These are phyloP conservation scores for Aegilops umbellulata DNA, from an alignment of 176 grass and related monocot species.

Conservation along the genomic window DNA sequence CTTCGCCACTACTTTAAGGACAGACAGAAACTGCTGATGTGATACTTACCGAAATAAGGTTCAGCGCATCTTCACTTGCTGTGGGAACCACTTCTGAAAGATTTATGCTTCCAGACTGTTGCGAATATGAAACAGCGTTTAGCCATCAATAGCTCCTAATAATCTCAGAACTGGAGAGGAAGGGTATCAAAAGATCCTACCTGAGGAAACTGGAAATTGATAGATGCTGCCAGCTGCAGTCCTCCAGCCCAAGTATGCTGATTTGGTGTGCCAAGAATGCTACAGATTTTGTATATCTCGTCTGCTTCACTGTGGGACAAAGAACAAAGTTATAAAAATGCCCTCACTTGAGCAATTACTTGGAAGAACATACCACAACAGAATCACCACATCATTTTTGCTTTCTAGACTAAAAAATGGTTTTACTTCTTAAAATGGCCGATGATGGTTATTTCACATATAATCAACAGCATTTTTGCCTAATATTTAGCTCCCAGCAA, in stretches of 20 bases:
- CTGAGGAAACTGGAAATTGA: constrained; percentile 84
- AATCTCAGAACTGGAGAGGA: background rate
- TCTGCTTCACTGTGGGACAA: constrained; percentile 70
- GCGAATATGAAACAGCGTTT: constrained; percentile 4
- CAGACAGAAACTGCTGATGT: background rate
- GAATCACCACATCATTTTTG: background rate
- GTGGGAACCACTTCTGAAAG: constrained; percentile 70
- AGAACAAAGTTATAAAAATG: constrained; percentile 15
- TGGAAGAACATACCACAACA: background rate
- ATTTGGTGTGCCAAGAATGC: constrained; percentile 85
- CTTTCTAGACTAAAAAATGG: background rate
- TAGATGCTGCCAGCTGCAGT: constrained; percentile 70
- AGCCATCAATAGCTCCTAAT: constrained; percentile 16
- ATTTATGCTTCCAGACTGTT: constrained; percentile 56
- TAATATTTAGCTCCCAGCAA: background rate
- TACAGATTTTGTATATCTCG: constrained; percentile 95
- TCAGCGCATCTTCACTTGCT: constrained; percentile 75
- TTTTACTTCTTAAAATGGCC: background rate
- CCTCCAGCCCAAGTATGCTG: constrained; percentile 78
- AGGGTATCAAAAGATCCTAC: constrained; percentile 2
- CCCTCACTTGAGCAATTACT: background rate
- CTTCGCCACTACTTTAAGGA: background rate
- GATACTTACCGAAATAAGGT: constrained; percentile 76
- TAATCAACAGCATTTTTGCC: background rate
- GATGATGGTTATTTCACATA: background rate